Conservation (phyloP, 2,329 filamentous ascomycete species). For the Pyrenophora tritici-repentis region DNA sequence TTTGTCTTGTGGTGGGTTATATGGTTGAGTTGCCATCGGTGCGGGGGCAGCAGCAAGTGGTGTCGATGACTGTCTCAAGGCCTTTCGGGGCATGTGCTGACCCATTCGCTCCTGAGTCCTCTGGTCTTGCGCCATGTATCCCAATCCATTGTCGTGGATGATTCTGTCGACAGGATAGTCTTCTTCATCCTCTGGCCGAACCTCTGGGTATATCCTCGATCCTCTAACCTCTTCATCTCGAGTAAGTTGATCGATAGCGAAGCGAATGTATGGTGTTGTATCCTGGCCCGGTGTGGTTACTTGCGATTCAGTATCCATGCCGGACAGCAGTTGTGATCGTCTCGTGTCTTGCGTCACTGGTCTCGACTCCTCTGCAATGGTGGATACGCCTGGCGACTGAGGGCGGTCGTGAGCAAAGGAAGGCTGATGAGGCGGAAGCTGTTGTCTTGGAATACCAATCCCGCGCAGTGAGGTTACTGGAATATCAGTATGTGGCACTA, state of each 20-base stretch:
- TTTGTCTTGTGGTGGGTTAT: constrained; percentile 2
- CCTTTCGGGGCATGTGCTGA: constrained; percentile 29
- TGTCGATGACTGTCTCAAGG: constrained; percentile 17
- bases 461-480: constrained; percentile 42
- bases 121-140: constrained; percentile 45
- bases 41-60: constrained; percentile 12
- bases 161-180: constrained; percentile 59
- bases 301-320: constrained; percentile 43
- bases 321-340: constrained; percentile 22
- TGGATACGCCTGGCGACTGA: constrained; percentile 37
- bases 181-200: constrained; percentile 22
- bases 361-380: constrained; percentile 39
- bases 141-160: constrained; percentile 48
- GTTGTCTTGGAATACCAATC: constrained; percentile 40
- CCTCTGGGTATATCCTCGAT: constrained; percentile 54
- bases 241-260: constrained; percentile 86
- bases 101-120: constrained; percentile 37
- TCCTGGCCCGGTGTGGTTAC: constrained; percentile 69
- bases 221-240: constrained; percentile 68
- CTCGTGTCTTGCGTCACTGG: constrained; percentile 33
- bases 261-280: constrained; percentile 85
- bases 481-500: constrained; percentile 32
- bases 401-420: constrained; percentile 23
- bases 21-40: constrained; percentile 9
- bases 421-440: constrained; percentile 17